Evolutionary conservation across 306 rosid genomes (phyloP), one percentile per base, ranked within the genome.

Genomic region (Cajanus cajan): DNA sequence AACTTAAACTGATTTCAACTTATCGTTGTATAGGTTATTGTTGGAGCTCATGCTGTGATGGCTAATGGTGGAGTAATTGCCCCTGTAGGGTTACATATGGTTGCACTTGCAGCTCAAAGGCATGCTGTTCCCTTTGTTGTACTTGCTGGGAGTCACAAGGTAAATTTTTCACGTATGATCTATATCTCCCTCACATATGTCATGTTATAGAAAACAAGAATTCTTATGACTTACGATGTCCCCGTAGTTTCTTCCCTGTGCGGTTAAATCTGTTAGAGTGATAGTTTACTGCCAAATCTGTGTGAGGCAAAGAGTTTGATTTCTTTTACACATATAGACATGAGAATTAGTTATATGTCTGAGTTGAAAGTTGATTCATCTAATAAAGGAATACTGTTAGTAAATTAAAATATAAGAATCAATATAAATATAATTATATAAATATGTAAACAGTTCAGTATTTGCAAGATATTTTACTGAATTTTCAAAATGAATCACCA

Each of bases 41-140:
- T 96, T 78, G 99, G 99, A 71, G 99, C 98, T 43, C 99, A 96
- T 85, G 97, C 96, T 80, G 96, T 96, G 84, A 93, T 96, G 99
- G 96, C 98, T 80, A 96, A 96, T 85, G 99, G 99, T 70, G 99
- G 98, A 69, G 93, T 96, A 47, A 82, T 96, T 78, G 98, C 91
- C 58, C 99, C 98, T 6, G 90, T 96, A 36, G 99, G 99, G 73
- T 89, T 91, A 86, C 87, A 91, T 87, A 96, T 96, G 99, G 94
- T 93, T 81, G 97, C 98, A 68, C 99, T 96, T 85, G 98, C 99
- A 64, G 99, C 99, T 58, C 87, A 89, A 78, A 91, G 93, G 91
- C 99, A 96, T 82, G 97, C 98, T 50, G 98, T 96, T 54, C 99
- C 98, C 55, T 96, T 93, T 91, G 99, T 91, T 45, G 97, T 96